Conservation (phyloP, 2,329 filamentous ascomycete species). For the Hypomyces perniciosus region DNA sequence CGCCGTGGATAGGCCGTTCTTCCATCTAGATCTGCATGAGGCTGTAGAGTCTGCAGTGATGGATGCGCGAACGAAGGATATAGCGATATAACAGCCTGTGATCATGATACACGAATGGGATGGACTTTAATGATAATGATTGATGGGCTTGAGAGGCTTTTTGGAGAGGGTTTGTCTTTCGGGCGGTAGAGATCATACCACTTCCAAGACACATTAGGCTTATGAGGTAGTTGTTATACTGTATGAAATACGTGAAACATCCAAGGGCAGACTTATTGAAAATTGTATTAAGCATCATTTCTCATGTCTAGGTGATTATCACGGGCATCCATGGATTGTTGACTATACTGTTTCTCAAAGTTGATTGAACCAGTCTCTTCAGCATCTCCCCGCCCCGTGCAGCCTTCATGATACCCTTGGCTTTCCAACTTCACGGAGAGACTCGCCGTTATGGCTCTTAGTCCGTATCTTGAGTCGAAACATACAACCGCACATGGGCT, state of each 20-base stretch:
- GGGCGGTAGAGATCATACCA: background rate
- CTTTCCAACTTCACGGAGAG: too few relatives aligned
- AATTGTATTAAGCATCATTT: background rate
- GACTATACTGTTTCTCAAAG: background rate
- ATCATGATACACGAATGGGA: background rate
- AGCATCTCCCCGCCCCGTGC: too few relatives aligned
- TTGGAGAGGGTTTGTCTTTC: too few relatives aligned
- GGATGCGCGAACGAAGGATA: conserved; percentile 21
- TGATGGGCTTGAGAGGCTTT: too few relatives aligned
- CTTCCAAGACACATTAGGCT: background rate
- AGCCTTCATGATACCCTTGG: too few relatives aligned
- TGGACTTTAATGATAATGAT: background rate
- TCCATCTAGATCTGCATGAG: conserved; percentile 40
- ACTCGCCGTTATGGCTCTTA: too few relatives aligned
- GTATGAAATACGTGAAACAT: background rate
- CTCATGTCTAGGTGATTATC: too few relatives aligned
- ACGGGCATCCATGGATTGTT: background rate
- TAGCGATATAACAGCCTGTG: background rate
- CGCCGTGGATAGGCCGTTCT: conserved; percentile 41
- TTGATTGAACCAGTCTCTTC: too few relatives aligned
- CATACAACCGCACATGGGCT: too few relatives aligned
- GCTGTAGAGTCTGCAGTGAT: conserved; percentile 33
- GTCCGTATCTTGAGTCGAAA: too few relatives aligned
- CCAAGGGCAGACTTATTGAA: background rate
- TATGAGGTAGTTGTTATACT: background rate